Percentiles rank a stretch among this genome's conserved stretches.
Evolutionary conservation across 2,329 filamentous ascomycete species (phyloP).

Genomic region (Cryoendolithus antarcticus): DNA sequence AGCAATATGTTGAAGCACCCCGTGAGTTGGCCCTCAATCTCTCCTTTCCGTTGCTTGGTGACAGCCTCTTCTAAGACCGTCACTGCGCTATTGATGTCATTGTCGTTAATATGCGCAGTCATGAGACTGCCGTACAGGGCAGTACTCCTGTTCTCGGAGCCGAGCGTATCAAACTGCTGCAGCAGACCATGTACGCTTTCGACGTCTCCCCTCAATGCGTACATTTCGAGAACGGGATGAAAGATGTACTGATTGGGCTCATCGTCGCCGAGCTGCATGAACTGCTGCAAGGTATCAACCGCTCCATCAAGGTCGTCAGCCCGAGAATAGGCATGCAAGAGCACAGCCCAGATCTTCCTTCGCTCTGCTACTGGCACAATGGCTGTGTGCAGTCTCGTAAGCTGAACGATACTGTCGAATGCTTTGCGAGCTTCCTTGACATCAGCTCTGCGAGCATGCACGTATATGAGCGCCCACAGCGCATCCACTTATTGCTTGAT

Average conservation of each 20-base stretch:
- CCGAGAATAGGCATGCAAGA: conserved; percentile 59
- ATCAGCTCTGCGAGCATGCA: conserved; percentile 58
- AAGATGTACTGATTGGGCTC: conserved; percentile 54
- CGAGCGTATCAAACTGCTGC: conserved; percentile 43
- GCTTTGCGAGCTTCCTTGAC: conserved; percentile 44
- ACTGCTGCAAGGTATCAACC: conserved; percentile 49
- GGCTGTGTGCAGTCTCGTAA: neutral
- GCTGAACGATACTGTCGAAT: conserved; percentile 48
- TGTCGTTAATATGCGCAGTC: conserved; percentile 45
- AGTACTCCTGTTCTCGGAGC: conserved; percentile 38
- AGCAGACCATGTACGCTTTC: conserved; percentile 57
- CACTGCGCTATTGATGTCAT: conserved; percentile 28
- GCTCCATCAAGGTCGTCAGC: conserved; percentile 56
- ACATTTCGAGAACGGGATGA: conserved; percentile 60
- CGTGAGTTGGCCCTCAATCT: conserved; percentile 42
- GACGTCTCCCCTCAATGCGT: conserved; percentile 59
- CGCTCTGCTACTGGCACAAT: too few relatives aligned
- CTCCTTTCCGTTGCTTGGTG: conserved; percentile 22
- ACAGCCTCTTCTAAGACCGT: conserved; percentile 46
- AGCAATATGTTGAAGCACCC: conserved; percentile 71
- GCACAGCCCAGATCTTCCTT: conserved; percentile 55
- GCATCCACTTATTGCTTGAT: conserved; percentile 10
- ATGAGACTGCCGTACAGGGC: conserved; percentile 55
- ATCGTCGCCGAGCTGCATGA: conserved; percentile 35
- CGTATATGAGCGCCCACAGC: conserved; percentile 48